Percentiles rank a stretch among this genome's conserved stretches.
Evolutionary conservation across 202 grass and related monocot genomes (phyloP).

Genomic region (Hordeum pubiflorum): DNA sequence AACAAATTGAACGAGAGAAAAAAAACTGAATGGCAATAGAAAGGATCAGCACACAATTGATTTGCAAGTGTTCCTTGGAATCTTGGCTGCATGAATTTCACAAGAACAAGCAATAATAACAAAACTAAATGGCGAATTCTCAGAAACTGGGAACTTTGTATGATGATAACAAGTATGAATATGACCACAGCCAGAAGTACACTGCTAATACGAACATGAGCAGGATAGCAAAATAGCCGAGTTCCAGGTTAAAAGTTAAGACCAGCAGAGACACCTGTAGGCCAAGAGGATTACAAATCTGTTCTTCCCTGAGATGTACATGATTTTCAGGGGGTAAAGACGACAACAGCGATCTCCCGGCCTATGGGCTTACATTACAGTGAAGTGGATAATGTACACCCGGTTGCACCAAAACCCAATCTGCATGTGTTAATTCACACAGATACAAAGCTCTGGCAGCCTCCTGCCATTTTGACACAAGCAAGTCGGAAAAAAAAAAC

Average conservation of each 20-base stretch:
- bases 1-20: neutral
- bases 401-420: conserved; percentile 32
- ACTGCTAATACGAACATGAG: neutral
- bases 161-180: neutral
- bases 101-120: neutral
- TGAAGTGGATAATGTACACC: conserved; percentile 41
- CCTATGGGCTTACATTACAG: conserved; percentile 47
- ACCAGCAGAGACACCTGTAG: conserved; percentile 22
- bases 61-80: neutral
- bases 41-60: neutral
- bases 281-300: conserved; percentile 33
- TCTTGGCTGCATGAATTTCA: neutral
- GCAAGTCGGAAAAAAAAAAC: neutral
- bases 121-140: neutral
- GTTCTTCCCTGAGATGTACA: conserved; percentile 48
- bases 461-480: conserved; percentile 45
- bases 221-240: neutral
- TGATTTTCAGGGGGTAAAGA: conserved; percentile 25
- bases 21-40: neutral
- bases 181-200: neutral
- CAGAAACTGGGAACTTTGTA: neutral
- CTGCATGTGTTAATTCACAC: conserved; percentile 25
- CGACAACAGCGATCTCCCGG: neutral
- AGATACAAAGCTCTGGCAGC: conserved; percentile 38
- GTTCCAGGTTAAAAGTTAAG: conserved; percentile 8